Percentiles rank a stretch among this genome's conserved stretches.
Evolutionary conservation across 306 rosid species (phyloP).

Genomic region (Cercis canadensis): DNA sequence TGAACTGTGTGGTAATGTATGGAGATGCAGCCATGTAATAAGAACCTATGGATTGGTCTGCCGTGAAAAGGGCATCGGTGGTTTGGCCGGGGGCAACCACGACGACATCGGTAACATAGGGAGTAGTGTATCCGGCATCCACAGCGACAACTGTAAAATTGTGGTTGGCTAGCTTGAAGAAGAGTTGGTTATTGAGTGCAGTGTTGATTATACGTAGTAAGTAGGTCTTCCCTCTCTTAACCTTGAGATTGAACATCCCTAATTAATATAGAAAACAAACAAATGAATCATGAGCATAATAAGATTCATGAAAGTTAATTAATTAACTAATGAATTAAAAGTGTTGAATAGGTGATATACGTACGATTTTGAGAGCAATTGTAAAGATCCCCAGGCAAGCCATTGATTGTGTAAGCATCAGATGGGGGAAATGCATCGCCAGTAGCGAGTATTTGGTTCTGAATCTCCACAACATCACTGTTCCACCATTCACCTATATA

Average conservation of each 20-base stretch:
- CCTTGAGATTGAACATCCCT: constrained; percentile 43
- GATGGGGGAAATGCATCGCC: constrained; percentile 45
- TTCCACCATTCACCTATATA: constrained; percentile 72
- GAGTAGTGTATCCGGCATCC: constrained; percentile 63
- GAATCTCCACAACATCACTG: constrained; percentile 51
- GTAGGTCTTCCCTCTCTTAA: constrained; percentile 59
- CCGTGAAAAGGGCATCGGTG: constrained; percentile 51
- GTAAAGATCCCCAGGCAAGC: constrained; percentile 62
- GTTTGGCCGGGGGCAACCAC: constrained; percentile 69
- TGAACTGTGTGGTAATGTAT: constrained; percentile 8
- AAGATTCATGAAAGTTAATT: too few relatives aligned
- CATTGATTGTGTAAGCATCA: constrained; percentile 62
- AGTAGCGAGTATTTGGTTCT: constrained; percentile 25
- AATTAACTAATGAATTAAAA: not conserved
- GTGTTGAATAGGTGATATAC: constrained; percentile 30
- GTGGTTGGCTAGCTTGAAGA: constrained; percentile 71
- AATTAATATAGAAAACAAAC: not conserved
- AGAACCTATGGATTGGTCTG: constrained; percentile 49
- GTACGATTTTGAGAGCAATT: constrained; percentile 54
- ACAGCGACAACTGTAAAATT: constrained; percentile 64
- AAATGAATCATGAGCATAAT: too few relatives aligned
- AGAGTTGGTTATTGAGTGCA: constrained; percentile 66
- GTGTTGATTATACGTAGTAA: constrained; percentile 63
- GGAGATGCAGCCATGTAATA: constrained; percentile 72
- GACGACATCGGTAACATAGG: constrained; percentile 50